A percentile compares a stretch with the other conserved stretches of the same genome.
Conservation (phyloP, 768 basidiomycete species). For the Tulasnella sp. region DNA sequence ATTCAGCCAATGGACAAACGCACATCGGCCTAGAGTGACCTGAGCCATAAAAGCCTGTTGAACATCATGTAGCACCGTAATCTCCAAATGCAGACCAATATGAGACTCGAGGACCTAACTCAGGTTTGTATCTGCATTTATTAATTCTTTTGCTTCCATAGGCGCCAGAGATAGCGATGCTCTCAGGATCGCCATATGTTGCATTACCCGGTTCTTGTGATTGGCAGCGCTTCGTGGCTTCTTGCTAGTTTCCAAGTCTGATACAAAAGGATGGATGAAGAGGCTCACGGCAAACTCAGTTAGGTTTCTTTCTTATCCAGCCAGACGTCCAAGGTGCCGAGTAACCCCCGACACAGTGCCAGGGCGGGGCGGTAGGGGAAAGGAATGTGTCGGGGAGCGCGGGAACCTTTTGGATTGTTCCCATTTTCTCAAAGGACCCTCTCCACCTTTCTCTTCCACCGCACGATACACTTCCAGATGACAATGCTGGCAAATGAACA, state of each 20-base stretch:
- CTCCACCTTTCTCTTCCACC: neutral
- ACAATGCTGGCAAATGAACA: too few species aligned
- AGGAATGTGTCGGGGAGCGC: neutral
- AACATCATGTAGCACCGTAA: too few species aligned
- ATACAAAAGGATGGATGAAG: neutral
- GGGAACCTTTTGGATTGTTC: neutral
- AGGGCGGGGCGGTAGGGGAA: neutral
- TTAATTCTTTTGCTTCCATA: neutral
- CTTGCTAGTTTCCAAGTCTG: neutral
- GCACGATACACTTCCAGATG: neutral
- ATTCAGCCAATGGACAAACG: neutral
- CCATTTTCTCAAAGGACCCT: neutral
- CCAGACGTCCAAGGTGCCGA: neutral
- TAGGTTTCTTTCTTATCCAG: neutral
- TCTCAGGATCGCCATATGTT: neutral
- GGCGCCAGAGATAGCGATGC: neutral
- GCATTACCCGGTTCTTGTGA: neutral
- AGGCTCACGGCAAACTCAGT: neutral
- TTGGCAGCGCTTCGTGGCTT: neutral
- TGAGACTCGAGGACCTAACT: neutral
- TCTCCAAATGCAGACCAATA: too few species aligned
- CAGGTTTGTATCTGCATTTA: neutral
- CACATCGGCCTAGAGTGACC: neutral
- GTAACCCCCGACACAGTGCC: neutral
- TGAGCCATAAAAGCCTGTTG: too few species aligned